These are phyloP conservation scores for Domatiomyces globalis DNA, from an alignment of 2,329 filamentous ascomycete species.

Conservation along the genomic window DNA sequence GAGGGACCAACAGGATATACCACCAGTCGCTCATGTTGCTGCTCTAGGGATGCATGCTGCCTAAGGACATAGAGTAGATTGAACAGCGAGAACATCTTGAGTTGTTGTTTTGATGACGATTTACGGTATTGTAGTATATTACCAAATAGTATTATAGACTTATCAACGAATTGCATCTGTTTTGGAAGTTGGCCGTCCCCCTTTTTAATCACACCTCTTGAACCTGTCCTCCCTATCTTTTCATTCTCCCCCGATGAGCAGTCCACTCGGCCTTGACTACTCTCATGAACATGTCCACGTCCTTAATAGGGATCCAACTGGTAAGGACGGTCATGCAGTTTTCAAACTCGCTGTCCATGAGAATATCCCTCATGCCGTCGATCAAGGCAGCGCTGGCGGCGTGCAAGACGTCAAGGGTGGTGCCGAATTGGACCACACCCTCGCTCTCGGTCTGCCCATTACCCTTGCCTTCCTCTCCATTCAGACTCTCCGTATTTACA, in stretches of 20 bases:
- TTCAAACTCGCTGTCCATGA: slow-evolving; percentile 89
- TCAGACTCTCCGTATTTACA: background rate
- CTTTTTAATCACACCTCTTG: background rate
- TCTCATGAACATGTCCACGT: slow-evolving; percentile 85
- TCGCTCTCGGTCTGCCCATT: background rate
- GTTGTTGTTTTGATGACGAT: too few species aligned
- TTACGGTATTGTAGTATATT: too few species aligned
- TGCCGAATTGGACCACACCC: slow-evolving; percentile 30
- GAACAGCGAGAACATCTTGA: too few species aligned
- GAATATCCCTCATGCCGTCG: slow-evolving; percentile 73
- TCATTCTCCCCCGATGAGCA: slow-evolving; percentile 39
- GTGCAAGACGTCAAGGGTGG: slow-evolving; percentile 74
- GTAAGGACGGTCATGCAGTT: slow-evolving; percentile 96
- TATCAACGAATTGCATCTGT: background rate
- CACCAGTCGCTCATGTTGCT: too few species aligned
- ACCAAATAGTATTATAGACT: too few species aligned
- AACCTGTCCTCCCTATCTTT: background rate
- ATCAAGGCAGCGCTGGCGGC: slow-evolving; percentile 81
- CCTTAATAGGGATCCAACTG: slow-evolving; percentile 82
- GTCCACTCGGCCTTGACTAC: slow-evolving; percentile 82
- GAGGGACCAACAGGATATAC: too few species aligned
- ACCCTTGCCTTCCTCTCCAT: slow-evolving; percentile 10
- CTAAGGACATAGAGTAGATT: too few species aligned
- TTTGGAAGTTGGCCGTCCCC: background rate
- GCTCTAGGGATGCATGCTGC: too few species aligned